Evolutionary conservation across 2,329 filamentous ascomycete genomes (phyloP).

Genomic region (Cercospora zeae-maydis): DNA sequence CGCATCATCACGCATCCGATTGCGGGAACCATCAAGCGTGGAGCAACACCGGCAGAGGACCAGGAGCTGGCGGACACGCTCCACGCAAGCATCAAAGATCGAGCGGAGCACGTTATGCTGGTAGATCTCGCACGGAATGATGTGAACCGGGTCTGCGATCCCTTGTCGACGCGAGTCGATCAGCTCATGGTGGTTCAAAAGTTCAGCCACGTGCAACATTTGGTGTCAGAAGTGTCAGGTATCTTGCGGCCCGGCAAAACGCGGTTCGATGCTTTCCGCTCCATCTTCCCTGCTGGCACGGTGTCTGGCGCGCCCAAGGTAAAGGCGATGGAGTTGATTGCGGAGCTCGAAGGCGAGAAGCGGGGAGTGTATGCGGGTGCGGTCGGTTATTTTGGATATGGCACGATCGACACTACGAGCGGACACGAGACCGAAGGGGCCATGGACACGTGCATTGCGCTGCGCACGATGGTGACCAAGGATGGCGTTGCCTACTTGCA

Average conservation of each 20-base stretch:
- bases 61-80: slow-evolving; percentile 73
- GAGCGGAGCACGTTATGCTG: slow-evolving; percentile 94
- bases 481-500: slow-evolving; percentile 90
- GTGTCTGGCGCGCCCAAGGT: slow-evolving; percentile 96
- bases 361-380: slow-evolving; percentile 92
- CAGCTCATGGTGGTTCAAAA: slow-evolving; percentile 89
- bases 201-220: slow-evolving; percentile 95
- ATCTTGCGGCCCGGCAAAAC: slow-evolving; percentile 79
- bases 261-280: slow-evolving; percentile 87
- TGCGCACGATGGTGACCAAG: slow-evolving; percentile 93
- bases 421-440: slow-evolving; percentile 69
- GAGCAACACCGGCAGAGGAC: slow-evolving; percentile 76
- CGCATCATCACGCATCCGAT: slow-evolving; percentile 95
- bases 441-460: slow-evolving; percentile 82
- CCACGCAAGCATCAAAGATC: slow-evolving; percentile 78
- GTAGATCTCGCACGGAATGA: slow-evolving; percentile 96
- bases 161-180: slow-evolving; percentile 83
- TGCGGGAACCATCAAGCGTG: slow-evolving; percentile 88
- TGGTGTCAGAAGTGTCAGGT: slow-evolving; percentile 92
- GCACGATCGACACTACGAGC: slow-evolving; percentile 49
- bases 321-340: slow-evolving; percentile 93
- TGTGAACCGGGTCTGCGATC: slow-evolving; percentile 92
- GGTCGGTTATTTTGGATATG: slow-evolving; percentile 94
- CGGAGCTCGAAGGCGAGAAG: slow-evolving; percentile 90
- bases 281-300: slow-evolving; percentile 94